These are phyloP conservation scores for Suillus clintonianus DNA, from an alignment of 768 basidiomycete genomes.

Conservation along the genomic window DNA sequence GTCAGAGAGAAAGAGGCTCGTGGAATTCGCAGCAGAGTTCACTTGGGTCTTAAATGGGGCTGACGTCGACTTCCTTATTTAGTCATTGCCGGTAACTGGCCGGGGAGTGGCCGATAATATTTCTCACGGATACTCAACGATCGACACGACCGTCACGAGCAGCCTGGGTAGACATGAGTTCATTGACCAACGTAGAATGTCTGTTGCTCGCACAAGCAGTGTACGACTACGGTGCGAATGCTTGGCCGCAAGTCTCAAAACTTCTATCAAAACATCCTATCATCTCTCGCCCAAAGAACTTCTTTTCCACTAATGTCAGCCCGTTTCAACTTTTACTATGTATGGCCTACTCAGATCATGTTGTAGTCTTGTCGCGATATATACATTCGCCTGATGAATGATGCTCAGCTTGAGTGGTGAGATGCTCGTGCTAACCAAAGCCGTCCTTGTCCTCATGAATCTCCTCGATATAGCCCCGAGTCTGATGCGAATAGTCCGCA, in stretches of 20 bases:
- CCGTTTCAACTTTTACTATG: constrained; percentile 8
- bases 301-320: constrained; percentile 71
- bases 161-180: not conserved
- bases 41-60: constrained; percentile 26
- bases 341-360: constrained; percentile 17
- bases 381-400: constrained; percentile 69
- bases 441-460: not conserved
- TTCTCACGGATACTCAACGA: constrained; percentile 33
- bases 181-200: constrained; percentile 54
- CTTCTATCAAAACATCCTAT: constrained; percentile 73
- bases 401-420: constrained; percentile 66
- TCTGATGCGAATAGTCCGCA: constrained; percentile 54
- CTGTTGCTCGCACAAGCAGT: constrained; percentile 86
- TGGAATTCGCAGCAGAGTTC: constrained; percentile 5
- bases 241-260: constrained; percentile 69
- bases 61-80: constrained; percentile 10
- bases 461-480: constrained; percentile 27
- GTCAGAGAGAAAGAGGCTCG: constrained; percentile 26
- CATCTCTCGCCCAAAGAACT: constrained; percentile 57
- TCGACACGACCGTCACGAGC: not conserved
- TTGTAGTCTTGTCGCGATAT: constrained; percentile 65
- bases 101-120: constrained; percentile 15
- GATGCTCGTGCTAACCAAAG: constrained; percentile 18
- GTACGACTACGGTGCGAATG: constrained; percentile 73
- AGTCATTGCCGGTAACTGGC: constrained; percentile 12